Evolutionary conservation across 2,329 filamentous ascomycete genomes (phyloP), one percentile per base, ranked within the genome.

Genomic region (Amylocarpus encephaloides): DNA sequence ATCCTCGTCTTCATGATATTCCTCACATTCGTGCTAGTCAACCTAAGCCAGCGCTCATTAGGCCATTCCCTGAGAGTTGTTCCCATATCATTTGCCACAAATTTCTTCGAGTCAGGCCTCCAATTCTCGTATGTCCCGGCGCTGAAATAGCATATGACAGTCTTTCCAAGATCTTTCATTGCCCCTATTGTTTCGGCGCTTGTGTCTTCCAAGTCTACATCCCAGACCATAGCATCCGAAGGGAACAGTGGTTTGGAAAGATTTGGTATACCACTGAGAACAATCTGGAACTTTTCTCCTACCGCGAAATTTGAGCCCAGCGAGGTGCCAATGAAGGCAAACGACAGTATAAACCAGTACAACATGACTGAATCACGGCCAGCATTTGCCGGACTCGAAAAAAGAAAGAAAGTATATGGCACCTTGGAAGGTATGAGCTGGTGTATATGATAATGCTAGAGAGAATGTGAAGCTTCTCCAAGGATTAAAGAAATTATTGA

Each of bases 141-240:
- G 46, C 80, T 84, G 69, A 88, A 88, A 68, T 89, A 89, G 70
- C 85, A 89, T 51, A 88, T 82, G 48, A 87, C 78, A 54, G 77
- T 80, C 61, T 78, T 78, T 7, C 74, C 76, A 26, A 72, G 60
- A 2, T 58, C 55, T 38, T 82, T 75, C 12, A 83, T 68, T 5
- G 65, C 62, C 3, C 65, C 53, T 45, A 83, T 77, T 1, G 68
- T 72, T 6, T 67, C 61, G 12, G 69, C 67, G 5, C 69, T 65
- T 45, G 76, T 78, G 63, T 85, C 60, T 18, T 64, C 59, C 11
- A 63, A 57, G 47, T 69, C 68, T 59, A 73, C 66, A 58, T 76
- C 64, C 64, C 68, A 65, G 5, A 59, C 51, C 10, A 48, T 39
- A 5, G 48, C 54, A 46, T 56, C 54, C 5, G 41, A 26, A 2